Evolutionary conservation across 1,139 yeast species (phyloP).

Genomic region (Pneumocystis carinii): DNA sequence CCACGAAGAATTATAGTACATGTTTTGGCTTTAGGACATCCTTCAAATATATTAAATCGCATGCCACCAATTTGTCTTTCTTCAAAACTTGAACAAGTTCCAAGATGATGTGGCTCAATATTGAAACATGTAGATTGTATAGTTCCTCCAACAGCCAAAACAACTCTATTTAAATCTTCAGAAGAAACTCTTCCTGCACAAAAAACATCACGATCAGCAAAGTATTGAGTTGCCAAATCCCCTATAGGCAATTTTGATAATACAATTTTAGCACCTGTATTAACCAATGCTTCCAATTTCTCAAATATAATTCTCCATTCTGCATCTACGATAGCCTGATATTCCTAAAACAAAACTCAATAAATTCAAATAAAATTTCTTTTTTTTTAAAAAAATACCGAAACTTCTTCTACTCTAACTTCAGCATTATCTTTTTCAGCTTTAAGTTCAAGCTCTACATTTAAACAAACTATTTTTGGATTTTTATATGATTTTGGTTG

Average conservation of each 20-base stretch:
- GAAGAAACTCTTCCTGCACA: constrained; percentile 91
- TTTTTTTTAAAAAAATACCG: constrained; percentile 16
- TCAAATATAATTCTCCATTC: constrained; percentile 90
- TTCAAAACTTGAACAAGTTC: constrained; percentile 74
- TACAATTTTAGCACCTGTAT: constrained; percentile 82
- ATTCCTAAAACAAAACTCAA: constrained; percentile 31
- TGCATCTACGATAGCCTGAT: constrained; percentile 93
- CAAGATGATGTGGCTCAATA: constrained; percentile 54
- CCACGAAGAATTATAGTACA: constrained; percentile 90
- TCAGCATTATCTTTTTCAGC: constrained; percentile 99
- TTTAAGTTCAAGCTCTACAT: constrained; percentile 87
- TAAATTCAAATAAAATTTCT: not conserved
- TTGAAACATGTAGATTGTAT: constrained; percentile 83
- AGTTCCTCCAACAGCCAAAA: constrained; percentile 86
- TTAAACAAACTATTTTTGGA: constrained; percentile 73
- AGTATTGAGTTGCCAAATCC: constrained; percentile 92
- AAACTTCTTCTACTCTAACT: constrained; percentile 85
- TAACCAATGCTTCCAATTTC: constrained; percentile 68
- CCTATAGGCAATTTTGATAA: constrained; percentile 93
- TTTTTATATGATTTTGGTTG: constrained; percentile 74
- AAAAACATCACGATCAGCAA: constrained; percentile 89
- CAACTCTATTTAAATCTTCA: constrained; percentile 85
- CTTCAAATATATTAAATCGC: constrained; percentile 80
- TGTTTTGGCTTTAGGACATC: constrained; percentile 84
- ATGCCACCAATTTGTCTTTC: constrained; percentile 93